These are phyloP conservation scores for Petasospora rhodanensis DNA, from an alignment of 1,139 yeast genomes.

Conservation along the genomic window DNA sequence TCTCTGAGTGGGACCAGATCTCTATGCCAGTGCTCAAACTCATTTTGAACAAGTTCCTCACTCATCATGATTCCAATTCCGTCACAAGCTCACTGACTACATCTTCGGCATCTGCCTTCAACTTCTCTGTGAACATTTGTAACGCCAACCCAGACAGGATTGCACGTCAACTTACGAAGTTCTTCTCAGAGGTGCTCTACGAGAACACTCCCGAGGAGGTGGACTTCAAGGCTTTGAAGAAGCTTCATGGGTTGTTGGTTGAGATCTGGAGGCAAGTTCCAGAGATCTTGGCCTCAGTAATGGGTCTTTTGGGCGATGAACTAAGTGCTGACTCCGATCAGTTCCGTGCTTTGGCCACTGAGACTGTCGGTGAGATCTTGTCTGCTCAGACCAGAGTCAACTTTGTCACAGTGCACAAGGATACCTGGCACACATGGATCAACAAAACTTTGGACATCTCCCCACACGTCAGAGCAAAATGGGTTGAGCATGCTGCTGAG, in stretches of 20 bases:
- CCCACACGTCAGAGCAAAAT: conserved; percentile 56
- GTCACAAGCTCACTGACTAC: conserved; percentile 29
- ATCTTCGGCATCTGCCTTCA: conserved; percentile 50
- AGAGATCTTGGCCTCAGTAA: conserved; percentile 63
- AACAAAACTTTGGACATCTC: conserved; percentile 70
- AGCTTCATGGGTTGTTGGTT: conserved; percentile 58
- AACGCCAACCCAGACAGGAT: conserved; percentile 68
- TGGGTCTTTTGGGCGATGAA: conserved; percentile 81
- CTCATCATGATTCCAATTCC: conserved; percentile 25
- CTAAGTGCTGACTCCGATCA: conserved; percentile 65
- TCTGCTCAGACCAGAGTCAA: conserved; percentile 47
- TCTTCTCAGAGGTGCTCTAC: conserved; percentile 71
- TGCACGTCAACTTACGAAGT: conserved; percentile 74
- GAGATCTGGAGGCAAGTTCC: conserved; percentile 80
- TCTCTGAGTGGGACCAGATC: conserved; percentile 68
- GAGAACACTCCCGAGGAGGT: conserved; percentile 35
- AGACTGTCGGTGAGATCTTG: conserved; percentile 66
- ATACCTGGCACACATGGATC: conserved; percentile 68
- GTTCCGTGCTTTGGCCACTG: conserved; percentile 66
- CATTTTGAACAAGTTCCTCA: conserved; percentile 43
- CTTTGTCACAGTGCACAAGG: conserved; percentile 55
- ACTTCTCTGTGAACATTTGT: conserved; percentile 64
- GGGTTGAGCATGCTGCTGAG: conserved; percentile 58
- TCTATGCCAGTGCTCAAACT: conserved; percentile 60
- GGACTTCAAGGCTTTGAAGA: conserved; percentile 43